Evolutionary conservation across 23 red algal genomes (phyloP).

Genomic region (Chondrus crispus): DNA sequence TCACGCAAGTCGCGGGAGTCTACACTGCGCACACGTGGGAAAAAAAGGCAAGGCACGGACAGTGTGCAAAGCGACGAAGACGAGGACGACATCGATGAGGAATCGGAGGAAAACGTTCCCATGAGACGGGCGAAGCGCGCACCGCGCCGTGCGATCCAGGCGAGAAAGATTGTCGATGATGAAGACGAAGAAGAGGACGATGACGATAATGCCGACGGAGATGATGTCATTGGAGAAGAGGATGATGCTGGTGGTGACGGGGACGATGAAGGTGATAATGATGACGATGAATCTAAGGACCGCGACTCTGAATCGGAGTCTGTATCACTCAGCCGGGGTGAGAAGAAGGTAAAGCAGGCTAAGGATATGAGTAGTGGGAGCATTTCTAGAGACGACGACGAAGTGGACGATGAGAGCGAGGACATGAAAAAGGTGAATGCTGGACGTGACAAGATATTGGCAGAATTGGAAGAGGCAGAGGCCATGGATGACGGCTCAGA

Average conservation of each 20-base stretch:
- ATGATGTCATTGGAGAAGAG: constrained; percentile 24
- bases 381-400: constrained; percentile 13
- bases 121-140: neutral
- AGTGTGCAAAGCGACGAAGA: constrained; percentile 8
- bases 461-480: constrained; percentile 21
- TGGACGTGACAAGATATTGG: constrained; percentile 23
- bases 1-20: too few species aligned
- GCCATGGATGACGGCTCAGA: constrained; percentile 32
- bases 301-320: neutral
- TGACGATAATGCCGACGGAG: constrained; percentile 28
- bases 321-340: neutral
- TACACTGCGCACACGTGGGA: neutral
- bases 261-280: constrained; percentile 10
- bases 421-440: neutral
- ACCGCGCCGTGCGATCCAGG: neutral
- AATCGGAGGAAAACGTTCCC: too few species aligned
- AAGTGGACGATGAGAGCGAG: neutral
- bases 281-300: too few species aligned
- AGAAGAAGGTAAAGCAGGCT: constrained; percentile 14
- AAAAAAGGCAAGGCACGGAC: constrained; percentile 23
- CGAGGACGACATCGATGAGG: neutral
- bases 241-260: constrained; percentile 10
- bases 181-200: constrained; percentile 57
- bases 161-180: constrained; percentile 27
- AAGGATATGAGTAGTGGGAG: constrained; percentile 23